Base-by-base conservation (phyloP, 352 stramenopile species). In the Phytophthora colocasiae region DNA sequence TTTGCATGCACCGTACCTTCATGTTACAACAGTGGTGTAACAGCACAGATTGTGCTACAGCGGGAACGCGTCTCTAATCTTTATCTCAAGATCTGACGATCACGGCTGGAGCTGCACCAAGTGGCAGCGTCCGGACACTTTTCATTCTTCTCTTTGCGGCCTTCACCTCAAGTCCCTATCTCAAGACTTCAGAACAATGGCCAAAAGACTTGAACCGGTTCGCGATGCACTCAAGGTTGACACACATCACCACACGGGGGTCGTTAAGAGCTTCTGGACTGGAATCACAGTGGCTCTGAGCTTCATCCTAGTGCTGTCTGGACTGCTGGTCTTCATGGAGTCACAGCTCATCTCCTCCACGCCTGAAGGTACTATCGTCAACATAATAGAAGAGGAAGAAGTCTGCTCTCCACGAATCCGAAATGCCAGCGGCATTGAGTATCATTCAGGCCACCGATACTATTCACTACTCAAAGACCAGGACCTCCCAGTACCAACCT, bases 371-470 rank as follows among this genome's bases (percentile, higher is more conserved):
- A 15, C 36, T 26, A 39, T 58, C 10, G 11, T 58, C 45, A 44
- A 36, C 9, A 14, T 36, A 12, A 36, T 12, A 36, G 31, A 36
- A 36, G 31, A 58, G 15, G 38, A 59, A 53, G 58, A 53, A 32
- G 26, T 49, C 2, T 66, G 58, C 22, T 58, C 55, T 10, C 62
- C 62, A 1, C 47, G 44, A 50, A 9, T 38, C 7, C 53, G 24
- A 11, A 55, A 58, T 24, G 26, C 52, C 27, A 57, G 41, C 32
- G 40, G 34, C 2, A 58, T 49, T 19, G 24, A 60, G 22, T 69
- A 69, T 22, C 52, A 65, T 53, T 73, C 59, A 1, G 65, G 59
- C 1, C 59, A 69, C 22, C 58, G 65, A 38, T 73, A 54, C 53
- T 73, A 73, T 29, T 58, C 58, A 15, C 9, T 36, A 2, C 26